phyloP scores from a whole-genome alignment of 2,329 filamentous ascomycete genomes.

The Trichoderma sp. region DNA sequence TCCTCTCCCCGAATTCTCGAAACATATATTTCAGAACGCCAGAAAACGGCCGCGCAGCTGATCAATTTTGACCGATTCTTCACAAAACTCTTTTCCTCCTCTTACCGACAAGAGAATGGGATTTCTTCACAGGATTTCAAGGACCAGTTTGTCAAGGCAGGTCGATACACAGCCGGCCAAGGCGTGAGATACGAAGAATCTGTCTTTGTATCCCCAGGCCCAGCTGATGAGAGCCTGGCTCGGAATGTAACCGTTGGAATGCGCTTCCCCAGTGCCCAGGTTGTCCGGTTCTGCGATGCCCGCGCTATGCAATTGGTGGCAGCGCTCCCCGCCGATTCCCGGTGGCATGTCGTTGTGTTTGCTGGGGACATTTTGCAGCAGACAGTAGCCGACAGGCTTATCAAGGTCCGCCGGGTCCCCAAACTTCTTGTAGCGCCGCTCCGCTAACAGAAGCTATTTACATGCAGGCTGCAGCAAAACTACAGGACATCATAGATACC shows the following conservation, averaged over 20 bases:
- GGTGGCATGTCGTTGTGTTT: neutral
- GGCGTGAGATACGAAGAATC: constrained; percentile 4
- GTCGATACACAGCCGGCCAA: neutral
- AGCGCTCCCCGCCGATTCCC: neutral
- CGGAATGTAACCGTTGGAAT: neutral
- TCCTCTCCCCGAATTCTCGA: neutral
- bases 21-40: neutral
- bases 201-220: neutral
- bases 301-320: neutral
- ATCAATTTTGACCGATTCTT: constrained; percentile 7
- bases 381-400: neutral
- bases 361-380: neutral
- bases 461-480: neutral
- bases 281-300: constrained; percentile 1
- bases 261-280: neutral
- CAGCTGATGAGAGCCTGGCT: neutral
- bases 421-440: neutral
- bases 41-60: neutral
- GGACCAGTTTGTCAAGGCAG: neutral
- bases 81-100: neutral
- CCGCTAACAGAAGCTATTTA: neutral
- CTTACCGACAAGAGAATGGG: neutral
- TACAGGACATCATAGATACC: neutral
- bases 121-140: neutral
- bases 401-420: neutral